Evolutionary conservation across 2,329 filamentous ascomycete genomes (phyloP), one percentile per base, ranked within the genome.

Genomic region (Verticillium longisporum): DNA sequence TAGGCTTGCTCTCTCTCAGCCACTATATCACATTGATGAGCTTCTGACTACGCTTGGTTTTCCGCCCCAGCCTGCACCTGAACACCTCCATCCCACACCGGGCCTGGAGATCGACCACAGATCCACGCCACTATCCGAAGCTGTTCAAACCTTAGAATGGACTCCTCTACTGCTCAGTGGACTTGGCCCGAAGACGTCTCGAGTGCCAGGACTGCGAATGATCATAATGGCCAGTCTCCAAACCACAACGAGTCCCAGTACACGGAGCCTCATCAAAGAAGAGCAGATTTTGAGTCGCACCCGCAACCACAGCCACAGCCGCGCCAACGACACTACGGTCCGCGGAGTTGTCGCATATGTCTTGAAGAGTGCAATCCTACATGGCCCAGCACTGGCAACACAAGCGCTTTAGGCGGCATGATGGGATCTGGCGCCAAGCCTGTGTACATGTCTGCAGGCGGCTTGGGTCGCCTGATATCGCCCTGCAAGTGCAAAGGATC

Each of bases 401-500:
- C 53, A n/a, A 54, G 58, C 33, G 56, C 45, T 9, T 45, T 63
- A 37, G 55, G 60, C 18, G 64, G 61, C 14, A 59, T 65, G 34
- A 63, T 63, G 61, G 62, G 60, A 33, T 33, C 53, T 21, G 61
- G 59, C 18, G 72, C 74, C 21, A 69, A 71, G 32, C 77, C 77
- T 7, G 73, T 73, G 21, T 97, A 96, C 70, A 82, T 88, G 58
- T 93, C 91, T n/a, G 38, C 41, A 31, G 85, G 90, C 63, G 90
- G 91, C 66, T 83, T 89, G 34, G 91, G 91, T 45, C 88, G 92
- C 58, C 80, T 99, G 33, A 84, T 98, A 68, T 89, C 90, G 60
- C 95, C 95, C 38, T 99, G 95, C 80, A 87, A 88, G 76, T 99
- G 95, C 82, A 96, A 91, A 77, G 95, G 95, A 59, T 91, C 90